Percentiles rank a stretch among this genome's conserved stretches.
Evolutionary conservation across 1,284 basidiomycete genomes (phyloP).

Genomic region (Ceratobasidium sp.): DNA sequence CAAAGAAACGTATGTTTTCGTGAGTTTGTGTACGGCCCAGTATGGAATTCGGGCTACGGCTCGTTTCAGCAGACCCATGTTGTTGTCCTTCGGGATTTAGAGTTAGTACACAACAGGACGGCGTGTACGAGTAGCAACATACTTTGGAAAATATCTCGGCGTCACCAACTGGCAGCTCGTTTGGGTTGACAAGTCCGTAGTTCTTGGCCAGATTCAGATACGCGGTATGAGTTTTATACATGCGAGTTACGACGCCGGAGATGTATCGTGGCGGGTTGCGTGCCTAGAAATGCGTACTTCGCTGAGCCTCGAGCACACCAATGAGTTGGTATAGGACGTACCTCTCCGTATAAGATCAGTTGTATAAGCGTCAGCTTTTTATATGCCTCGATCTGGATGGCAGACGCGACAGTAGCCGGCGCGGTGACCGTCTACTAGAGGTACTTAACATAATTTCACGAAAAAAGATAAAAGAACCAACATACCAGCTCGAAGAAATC

Average conservation of each 20-base stretch:
- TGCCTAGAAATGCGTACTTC: not conserved
- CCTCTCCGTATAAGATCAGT: conserved; percentile 79
- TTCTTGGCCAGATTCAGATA: conserved; percentile 72
- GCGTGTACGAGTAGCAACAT: conserved; percentile 51
- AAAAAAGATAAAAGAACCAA: not conserved
- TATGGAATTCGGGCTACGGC: conserved; percentile 76
- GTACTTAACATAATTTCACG: not conserved
- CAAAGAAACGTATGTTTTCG: conserved; percentile 81
- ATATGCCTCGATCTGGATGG: conserved; percentile 85
- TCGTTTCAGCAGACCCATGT: conserved; percentile 74
- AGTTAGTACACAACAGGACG: conserved; percentile 37
- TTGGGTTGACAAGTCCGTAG: conserved; percentile 72
- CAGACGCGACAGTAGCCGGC: conserved; percentile 75
- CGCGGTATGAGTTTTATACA: conserved; percentile 70
- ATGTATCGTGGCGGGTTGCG: conserved; percentile 40
- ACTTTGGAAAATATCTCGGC: conserved; percentile 67
- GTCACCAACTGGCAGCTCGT: conserved; percentile 68
- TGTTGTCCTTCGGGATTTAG: conserved; percentile 70
- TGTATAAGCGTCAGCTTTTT: conserved; percentile 86
- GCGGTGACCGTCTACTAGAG: conserved; percentile 51
- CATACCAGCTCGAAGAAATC: conserved; percentile 79
- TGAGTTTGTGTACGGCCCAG: conserved; percentile 82
- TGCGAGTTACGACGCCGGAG: conserved; percentile 62
- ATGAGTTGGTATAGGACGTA: conserved; percentile 53
- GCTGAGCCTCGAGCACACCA: not conserved